These are phyloP conservation scores for Saccharum officinarum DNA, from an alignment of 176 grass and related monocot genomes.

Conservation along the genomic window DNA sequence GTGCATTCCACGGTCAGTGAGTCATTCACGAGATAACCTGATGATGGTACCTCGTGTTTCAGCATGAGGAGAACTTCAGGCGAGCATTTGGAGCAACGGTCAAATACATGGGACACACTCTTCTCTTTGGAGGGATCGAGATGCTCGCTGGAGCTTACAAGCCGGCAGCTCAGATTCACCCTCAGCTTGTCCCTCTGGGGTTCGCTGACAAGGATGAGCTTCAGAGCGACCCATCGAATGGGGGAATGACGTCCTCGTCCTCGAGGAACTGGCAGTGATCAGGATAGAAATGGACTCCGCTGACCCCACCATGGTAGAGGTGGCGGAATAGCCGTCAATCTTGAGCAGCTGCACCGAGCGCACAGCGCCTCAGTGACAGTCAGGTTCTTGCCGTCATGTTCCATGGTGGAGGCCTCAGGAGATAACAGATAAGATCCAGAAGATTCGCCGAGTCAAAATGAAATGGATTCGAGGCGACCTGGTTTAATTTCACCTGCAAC, in stretches of 20 bases:
- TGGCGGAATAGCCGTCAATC: no score
- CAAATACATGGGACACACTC: background rate
- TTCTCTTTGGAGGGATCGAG: background rate
- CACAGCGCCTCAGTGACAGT: no score
- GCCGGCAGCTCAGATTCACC: background rate
- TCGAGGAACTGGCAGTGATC: no score
- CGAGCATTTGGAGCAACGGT: background rate
- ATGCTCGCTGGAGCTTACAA: background rate
- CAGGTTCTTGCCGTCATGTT: no score
- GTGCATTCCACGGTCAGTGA: slow-evolving; percentile 8
- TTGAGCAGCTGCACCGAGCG: no score
- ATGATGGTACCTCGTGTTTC: background rate
- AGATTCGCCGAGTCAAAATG: background rate
- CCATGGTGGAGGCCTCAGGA: no score
- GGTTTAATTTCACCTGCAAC: no score
- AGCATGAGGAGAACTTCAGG: background rate
- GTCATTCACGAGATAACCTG: slow-evolving; percentile 14
- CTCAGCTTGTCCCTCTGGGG: background rate
- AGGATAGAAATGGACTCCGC: no score
- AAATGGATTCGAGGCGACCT: no score
- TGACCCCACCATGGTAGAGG: no score
- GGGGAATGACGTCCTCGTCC: no score
- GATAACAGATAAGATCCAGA: no score
- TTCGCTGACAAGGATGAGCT: background rate
- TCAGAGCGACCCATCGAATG: background rate